phyloP scores from a whole-genome alignment of 2,329 filamentous ascomycete genomes.

The Annulohypoxylon truncatum region DNA sequence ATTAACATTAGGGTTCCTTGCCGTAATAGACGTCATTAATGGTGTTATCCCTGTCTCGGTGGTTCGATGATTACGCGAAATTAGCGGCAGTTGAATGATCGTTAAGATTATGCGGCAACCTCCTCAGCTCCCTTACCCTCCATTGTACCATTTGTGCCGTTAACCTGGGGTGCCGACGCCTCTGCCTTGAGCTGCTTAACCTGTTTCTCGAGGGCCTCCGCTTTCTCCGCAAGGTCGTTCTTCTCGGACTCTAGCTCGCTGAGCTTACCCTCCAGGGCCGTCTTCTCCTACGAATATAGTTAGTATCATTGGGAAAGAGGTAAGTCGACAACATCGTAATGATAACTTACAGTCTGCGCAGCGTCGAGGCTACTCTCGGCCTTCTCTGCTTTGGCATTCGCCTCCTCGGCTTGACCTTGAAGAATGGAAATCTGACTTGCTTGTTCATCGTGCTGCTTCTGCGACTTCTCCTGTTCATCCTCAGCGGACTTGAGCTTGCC shows the following conservation, averaged over 20 bases:
- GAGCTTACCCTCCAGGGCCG: constrained; percentile 43
- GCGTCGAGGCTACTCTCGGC: constrained; percentile 53
- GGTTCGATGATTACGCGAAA: constrained; percentile 38
- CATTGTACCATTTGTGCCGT: constrained; percentile 30
- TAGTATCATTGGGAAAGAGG: not conserved
- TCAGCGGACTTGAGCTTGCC: constrained; percentile 43
- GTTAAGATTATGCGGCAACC: constrained; percentile 21
- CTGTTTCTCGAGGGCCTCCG: constrained; percentile 42
- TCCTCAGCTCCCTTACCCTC: constrained; percentile 31
- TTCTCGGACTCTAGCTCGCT: constrained; percentile 47
- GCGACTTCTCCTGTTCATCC: constrained; percentile 48
- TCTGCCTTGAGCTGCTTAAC: constrained; percentile 36
- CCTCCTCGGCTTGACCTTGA: constrained; percentile 50
- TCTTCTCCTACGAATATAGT: constrained; percentile 43
- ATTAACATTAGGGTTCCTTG: constrained; percentile 45
- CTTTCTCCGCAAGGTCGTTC: constrained; percentile 36
- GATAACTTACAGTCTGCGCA: constrained; percentile 49
- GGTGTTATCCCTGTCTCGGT: constrained; percentile 22
- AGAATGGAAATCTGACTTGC: constrained; percentile 48
- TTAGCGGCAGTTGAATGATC: constrained; percentile 23
- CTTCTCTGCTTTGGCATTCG: constrained; percentile 53
- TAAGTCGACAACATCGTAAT: too few relatives aligned
- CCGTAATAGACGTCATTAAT: constrained; percentile 32
- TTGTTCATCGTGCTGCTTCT: constrained; percentile 50
- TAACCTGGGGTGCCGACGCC: constrained; percentile 24